Conservation (phyloP, 345 rosid species). For the Corymbia maculata region DNA sequence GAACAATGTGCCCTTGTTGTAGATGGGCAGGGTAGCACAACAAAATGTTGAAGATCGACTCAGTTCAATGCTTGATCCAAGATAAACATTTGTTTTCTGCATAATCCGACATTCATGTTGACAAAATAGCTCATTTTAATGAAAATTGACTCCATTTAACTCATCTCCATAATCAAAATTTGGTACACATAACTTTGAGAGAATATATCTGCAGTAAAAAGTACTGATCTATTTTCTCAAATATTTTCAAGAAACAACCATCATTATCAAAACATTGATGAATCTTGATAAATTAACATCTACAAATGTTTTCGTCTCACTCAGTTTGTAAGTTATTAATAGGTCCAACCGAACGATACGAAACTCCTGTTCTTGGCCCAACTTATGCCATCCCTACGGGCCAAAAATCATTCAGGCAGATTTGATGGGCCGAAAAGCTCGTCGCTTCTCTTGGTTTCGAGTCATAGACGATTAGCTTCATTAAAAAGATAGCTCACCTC, state of each 20-base stretch:
- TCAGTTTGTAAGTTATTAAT: background rate
- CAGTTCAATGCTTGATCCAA: rapidly evolving
- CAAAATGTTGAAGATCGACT: background rate
- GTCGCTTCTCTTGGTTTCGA: background rate
- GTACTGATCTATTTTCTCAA: background rate
- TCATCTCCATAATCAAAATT: background rate
- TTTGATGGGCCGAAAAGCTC: background rate
- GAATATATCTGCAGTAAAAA: background rate
- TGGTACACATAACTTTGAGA: rapidly evolving
- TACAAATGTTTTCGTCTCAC: background rate
- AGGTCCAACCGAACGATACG: background rate
- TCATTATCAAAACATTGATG: background rate
- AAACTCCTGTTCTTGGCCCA: background rate
- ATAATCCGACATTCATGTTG: rapidly evolving
- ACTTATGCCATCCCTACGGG: background rate
- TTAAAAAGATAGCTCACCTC: background rate
- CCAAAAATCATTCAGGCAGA: background rate
- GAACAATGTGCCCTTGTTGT: rapidly evolving
- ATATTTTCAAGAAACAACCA: background rate
- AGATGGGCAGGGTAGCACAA: background rate
- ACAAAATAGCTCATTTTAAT: background rate
- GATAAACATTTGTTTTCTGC: background rate
- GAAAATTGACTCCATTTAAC: background rate
- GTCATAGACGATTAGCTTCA: background rate
- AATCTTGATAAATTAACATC: background rate